Evolutionary conservation across 2,329 filamentous ascomycete species (phyloP), one percentile per base, ranked within the genome.

Genomic region (Trichoderma sp.): DNA sequence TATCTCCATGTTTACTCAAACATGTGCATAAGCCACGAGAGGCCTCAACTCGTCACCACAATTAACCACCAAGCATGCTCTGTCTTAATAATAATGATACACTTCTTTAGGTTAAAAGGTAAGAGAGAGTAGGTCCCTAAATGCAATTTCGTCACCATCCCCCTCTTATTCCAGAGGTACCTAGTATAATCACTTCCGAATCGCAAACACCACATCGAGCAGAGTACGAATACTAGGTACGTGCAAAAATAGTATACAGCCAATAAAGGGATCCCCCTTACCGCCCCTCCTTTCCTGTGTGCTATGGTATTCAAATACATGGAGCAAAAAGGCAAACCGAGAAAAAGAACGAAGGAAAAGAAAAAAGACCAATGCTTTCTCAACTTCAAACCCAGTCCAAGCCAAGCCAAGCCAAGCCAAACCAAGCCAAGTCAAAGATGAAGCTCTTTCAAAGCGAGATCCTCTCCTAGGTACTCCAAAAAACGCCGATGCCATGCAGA

Each of bases 401-500:
- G 60, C 69, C 55, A 46, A 24, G 32, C 46, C 37, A 43, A 34
- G 32, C 32, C 32, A 34, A 18, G 16, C 5, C 5, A 18, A 39
- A 5, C 8, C 6, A 16, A 16, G n/a, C n/a, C n/a, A n/a, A n/a
- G n/a, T n/a, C n/a, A n/a, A 39, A 43, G n/a, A 8, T 39, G 39
- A 49, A 21, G 56, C 30, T 52, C 46, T 26, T 52, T 55, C n/a
- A 21, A 58, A 37, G 55, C 49, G 37, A 58, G 34, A 49, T 39
- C 60, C 49, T 34, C 11, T 43, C 21, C 63, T 13, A 5, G 32
- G 32, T 43, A 26, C 58, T 52, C 39, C 61, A 68, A 34, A 59
- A 39, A 71, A 71, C 69, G 70, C 70, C 70, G 60, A 71, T 69
- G 70, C 70, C 70, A 69, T 71, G 69, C 70, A 71, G 64, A 71